Percentiles rank a stretch among this genome's conserved stretches.
phyloP scores from a whole-genome alignment of 2,329 filamentous ascomycete species.

The Aspergillus fischeri region DNA sequence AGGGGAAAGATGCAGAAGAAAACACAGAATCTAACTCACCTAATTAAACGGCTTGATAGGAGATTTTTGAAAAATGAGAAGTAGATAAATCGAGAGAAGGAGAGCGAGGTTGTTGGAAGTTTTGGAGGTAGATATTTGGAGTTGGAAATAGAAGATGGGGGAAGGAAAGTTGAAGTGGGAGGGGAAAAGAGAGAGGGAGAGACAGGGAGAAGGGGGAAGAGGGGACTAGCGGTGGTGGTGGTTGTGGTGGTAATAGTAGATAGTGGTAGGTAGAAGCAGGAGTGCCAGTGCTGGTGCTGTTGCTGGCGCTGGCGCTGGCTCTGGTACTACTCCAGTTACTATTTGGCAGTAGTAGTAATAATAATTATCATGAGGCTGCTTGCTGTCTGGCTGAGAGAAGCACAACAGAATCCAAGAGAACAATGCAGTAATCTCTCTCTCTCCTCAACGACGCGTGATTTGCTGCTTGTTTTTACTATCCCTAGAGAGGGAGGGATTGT shows the following conservation, averaged over 20 bases:
- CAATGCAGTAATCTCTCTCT: background rate
- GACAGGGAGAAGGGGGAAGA: slow-evolving; percentile 16
- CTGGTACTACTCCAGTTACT: background rate
- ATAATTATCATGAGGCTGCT: slow-evolving; percentile 1
- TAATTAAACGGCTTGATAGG: background rate
- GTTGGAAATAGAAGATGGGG: slow-evolving; percentile 7
- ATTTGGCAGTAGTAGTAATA: background rate
- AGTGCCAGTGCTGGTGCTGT: background rate
- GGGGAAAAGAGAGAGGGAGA: slow-evolving; percentile 11
- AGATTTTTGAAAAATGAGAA: background rate
- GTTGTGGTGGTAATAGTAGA: background rate
- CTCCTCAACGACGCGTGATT: background rate
- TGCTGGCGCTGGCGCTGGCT: background rate
- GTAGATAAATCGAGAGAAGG: background rate
- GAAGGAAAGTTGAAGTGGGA: slow-evolving; percentile 3
- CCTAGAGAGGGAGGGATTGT: background rate
- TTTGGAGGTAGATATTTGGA: slow-evolving; percentile 1
- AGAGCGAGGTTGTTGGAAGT: slow-evolving; percentile 1
- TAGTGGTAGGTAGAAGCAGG: background rate
- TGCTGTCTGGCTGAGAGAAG: background rate
- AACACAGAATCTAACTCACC: slow-evolving; percentile 1
- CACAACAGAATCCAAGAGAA: background rate
- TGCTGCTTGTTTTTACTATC: background rate
- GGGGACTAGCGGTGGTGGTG: slow-evolving; percentile 5
- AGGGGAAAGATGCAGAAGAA: slow-evolving; percentile 2